Percentiles rank a stretch among this genome's conserved stretches.
Conservation (phyloP, 2,329 filamentous ascomycete genomes). For the Fusarium citri region DNA sequence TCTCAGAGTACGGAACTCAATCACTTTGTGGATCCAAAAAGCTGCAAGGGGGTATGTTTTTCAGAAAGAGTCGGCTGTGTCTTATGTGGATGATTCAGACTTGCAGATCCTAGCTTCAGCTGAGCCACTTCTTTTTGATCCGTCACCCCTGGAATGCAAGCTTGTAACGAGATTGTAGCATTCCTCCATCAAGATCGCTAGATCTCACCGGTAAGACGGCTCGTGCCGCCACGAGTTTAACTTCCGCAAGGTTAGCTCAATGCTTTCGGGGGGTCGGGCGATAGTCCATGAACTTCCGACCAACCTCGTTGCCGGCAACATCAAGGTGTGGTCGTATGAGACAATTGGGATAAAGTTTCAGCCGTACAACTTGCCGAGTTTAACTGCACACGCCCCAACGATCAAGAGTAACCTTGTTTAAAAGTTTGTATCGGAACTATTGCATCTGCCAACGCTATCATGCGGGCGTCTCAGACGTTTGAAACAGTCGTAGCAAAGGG, state of each 20-base stretch:
- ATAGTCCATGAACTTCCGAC: too few species aligned
- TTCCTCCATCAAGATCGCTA: too few species aligned
- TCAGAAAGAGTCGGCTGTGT: too few species aligned
- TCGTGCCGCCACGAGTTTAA: neutral
- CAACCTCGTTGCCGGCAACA: neutral
- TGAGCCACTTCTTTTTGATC: too few species aligned
- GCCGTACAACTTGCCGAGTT: neutral
- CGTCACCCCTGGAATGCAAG: too few species aligned
- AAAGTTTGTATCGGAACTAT: neutral
- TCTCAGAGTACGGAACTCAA: too few species aligned
- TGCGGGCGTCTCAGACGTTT: neutral
- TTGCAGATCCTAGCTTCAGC: too few species aligned
- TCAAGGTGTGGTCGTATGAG: neutral
- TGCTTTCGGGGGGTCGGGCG: too few species aligned
- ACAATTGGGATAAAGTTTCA: neutral
- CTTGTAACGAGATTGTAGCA: rapidly evolving
- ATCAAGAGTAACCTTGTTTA: too few species aligned
- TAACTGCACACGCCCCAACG: neutral
- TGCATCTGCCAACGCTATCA: neutral
- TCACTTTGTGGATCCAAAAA: too few species aligned
- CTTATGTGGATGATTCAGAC: rapidly evolving
- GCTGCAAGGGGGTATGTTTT: too few species aligned
- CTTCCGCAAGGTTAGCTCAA: neutral
- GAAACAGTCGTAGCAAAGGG: neutral
- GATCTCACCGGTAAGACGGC: neutral